Evolutionary conservation across 306 rosid species (phyloP), one percentile per base, ranked within the genome.

Genomic region (Sicyos edulis): DNA sequence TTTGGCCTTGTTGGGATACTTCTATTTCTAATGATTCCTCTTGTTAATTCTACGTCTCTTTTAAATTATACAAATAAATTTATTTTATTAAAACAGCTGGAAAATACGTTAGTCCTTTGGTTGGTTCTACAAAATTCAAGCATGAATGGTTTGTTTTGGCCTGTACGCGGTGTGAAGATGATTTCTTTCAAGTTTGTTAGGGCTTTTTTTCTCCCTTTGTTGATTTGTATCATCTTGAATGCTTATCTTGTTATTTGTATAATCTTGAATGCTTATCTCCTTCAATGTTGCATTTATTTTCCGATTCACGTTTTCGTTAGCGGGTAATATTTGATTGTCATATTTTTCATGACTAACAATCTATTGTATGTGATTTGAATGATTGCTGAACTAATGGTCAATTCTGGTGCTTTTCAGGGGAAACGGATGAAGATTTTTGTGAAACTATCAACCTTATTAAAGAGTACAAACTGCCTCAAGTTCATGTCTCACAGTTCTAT

Each of bases 401-500:
- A 58, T 77, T 77, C 65, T 76, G 80, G 66, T 83, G 79, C 54
- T 60, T 82, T 75, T 81, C 86, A 92, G 98, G 98, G 70, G 99
- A 93, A 81, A 88, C 95, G 2, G 95, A 93, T 80, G 95, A 93
- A 78, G 92, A 93, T 80, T 93, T 93, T 81, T 78, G 80, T 66
- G 87, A 87, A 80, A 93, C 99, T 52, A 75, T 89, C 68, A 75
- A 84, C 83, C 96, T 93, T 54, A 77, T 91, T 71, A 77, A 82
- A 67, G 87, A 87, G 65, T 93, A 91, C 89, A 83, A 87, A 81
- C 81, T 93, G 53, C 42, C 97, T 58, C 99, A 93, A 85, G 95
- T 93, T 83, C 99, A 93, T 78, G 91, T 93, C 77, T 93, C 97
- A 50, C 99, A 93, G 78, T 93, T 93, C 81, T 93, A 93, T 85